Conservation (phyloP, 345 rosid genomes). For the Citrus hindsii region DNA sequence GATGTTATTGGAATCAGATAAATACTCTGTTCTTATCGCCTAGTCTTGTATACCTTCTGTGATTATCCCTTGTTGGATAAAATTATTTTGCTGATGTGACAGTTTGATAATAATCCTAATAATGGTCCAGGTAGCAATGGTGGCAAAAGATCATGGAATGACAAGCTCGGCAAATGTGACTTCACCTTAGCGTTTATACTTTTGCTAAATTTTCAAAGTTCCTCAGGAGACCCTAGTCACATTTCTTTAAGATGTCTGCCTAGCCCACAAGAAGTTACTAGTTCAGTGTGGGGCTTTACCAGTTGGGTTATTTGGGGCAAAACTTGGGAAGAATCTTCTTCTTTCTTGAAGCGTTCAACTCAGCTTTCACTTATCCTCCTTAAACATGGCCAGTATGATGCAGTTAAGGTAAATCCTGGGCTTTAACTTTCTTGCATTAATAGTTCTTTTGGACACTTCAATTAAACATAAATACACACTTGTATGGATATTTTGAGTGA, state of each 20-base stretch:
- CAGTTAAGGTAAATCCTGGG: slow-evolving; percentile 67
- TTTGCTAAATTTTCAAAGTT: slow-evolving; percentile 36
- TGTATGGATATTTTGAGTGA: not conserved
- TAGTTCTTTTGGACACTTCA: not conserved
- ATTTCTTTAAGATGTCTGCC: slow-evolving; percentile 44
- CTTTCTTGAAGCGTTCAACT: slow-evolving; percentile 63
- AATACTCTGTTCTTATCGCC: not conserved
- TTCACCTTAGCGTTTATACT: slow-evolving; percentile 78
- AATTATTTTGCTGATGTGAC: not conserved
- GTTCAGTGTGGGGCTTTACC: slow-evolving; percentile 53
- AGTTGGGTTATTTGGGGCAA: slow-evolving; percentile 86
- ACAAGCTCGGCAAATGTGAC: slow-evolving; percentile 73
- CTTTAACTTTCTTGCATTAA: not conserved
- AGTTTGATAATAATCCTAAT: slow-evolving; percentile 2
- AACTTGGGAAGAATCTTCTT: slow-evolving; percentile 58
- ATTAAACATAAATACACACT: not conserved
- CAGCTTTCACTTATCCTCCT: slow-evolving; percentile 73
- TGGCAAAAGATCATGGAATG: slow-evolving; percentile 71
- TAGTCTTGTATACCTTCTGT: not conserved
- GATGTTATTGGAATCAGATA: not conserved
- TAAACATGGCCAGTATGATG: slow-evolving; percentile 76
- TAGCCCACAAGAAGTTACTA: slow-evolving; percentile 48
- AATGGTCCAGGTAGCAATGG: slow-evolving; percentile 54
- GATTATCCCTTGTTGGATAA: not conserved
- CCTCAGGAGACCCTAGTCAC: slow-evolving; percentile 30